Conservation (phyloP, 2,329 filamentous ascomycete species). For the Clathrospora elynae region DNA sequence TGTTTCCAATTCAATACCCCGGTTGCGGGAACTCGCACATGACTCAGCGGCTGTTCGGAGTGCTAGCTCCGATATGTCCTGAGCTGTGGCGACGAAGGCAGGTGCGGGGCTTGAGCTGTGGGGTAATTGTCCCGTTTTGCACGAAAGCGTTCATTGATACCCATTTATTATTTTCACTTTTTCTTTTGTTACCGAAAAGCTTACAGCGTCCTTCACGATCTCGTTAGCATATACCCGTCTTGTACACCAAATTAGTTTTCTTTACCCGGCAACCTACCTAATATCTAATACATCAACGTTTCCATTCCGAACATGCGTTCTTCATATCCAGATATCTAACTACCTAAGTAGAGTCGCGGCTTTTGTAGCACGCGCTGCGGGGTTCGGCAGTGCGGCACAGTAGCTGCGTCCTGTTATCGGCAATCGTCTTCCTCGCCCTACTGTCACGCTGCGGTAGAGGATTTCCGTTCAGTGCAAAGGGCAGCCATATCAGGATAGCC, state of each 20-base stretch:
- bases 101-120: slow-evolving; percentile 17
- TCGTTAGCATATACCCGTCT: slow-evolving; percentile 9
- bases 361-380: slow-evolving; percentile 13
- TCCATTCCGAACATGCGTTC: too few species aligned
- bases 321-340: too few species aligned
- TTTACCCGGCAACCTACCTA: too few species aligned
- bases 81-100: slow-evolving; percentile 5
- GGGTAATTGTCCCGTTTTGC: slow-evolving; percentile 6
- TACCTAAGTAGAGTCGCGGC: too few species aligned
- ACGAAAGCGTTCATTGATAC: slow-evolving; percentile 12
- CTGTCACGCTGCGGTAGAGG: slow-evolving; percentile 12
- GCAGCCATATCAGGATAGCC: slow-evolving; percentile 5
- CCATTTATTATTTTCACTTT: slow-evolving; percentile 6
- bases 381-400: neutral
- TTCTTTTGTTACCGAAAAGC: slow-evolving; percentile 12
- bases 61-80: slow-evolving; percentile 4
- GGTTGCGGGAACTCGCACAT: neutral
- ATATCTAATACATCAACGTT: too few species aligned
- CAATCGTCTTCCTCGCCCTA: slow-evolving; percentile 17
- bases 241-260: too few species aligned
- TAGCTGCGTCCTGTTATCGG: slow-evolving; percentile 6
- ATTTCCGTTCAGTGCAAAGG: slow-evolving; percentile 13
- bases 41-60: slow-evolving; percentile 11
- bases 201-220: slow-evolving; percentile 1
- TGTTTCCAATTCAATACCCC: too few species aligned